Conservation (phyloP, 2,329 filamentous ascomycete genomes). For the Penicillium hordei region DNA sequence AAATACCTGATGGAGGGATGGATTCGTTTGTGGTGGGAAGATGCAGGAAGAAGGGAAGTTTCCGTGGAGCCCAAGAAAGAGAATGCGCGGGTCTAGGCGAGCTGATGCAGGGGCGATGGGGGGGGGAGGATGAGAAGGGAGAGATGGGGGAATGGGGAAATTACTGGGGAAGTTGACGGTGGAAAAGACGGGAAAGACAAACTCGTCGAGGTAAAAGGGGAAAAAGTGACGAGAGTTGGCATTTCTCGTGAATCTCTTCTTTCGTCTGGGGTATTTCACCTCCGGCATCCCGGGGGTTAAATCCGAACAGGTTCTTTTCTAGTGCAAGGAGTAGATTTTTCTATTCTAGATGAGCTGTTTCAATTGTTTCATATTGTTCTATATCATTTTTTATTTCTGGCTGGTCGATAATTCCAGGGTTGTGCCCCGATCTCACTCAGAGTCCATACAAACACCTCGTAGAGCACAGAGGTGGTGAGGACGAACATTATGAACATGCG, state of each 20-base stretch:
- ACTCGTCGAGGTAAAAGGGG: not conserved
- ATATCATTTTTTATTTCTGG: not conserved
- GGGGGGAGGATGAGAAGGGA: constrained; percentile 5
- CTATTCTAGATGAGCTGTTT: not conserved
- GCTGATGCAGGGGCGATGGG: constrained; percentile 22
- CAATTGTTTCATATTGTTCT: not conserved
- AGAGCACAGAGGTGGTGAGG: not conserved
- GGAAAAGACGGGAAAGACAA: not conserved
- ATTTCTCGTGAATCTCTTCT: constrained; percentile 3
- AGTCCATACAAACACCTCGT: not conserved
- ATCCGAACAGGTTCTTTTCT: not conserved
- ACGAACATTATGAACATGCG: not conserved
- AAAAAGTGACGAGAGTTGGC: not conserved
- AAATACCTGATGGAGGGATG: constrained; percentile 24
- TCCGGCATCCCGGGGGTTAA: constrained; percentile 7
- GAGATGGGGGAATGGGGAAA: not conserved
- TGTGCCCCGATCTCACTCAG: not conserved
- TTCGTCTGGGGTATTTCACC: constrained; percentile 8
- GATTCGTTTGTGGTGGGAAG: constrained; percentile 28
- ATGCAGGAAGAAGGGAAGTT: constrained; percentile 28
- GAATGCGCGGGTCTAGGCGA: constrained; percentile 30
- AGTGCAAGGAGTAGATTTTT: not conserved
- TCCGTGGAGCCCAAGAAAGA: constrained; percentile 28
- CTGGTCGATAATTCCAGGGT: not conserved
- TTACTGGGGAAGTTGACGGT: not conserved